Evolutionary conservation across 306 rosid species (phyloP), one percentile per base, ranked within the genome.

Genomic region (Albizia julibrissin): DNA sequence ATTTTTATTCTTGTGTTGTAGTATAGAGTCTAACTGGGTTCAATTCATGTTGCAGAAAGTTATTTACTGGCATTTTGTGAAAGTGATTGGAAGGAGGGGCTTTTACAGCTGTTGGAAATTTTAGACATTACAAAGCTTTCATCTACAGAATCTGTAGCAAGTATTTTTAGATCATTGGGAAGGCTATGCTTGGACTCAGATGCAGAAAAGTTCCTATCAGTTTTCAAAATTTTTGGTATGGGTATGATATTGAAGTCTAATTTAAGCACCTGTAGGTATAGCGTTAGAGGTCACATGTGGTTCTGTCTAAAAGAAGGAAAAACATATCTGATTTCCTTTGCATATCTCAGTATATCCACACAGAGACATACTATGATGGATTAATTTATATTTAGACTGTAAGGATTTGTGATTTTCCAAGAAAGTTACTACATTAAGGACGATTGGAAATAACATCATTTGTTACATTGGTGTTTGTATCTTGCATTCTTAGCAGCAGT

Each of bases 51-150:
- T 87, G 90, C 93, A 95, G 99, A 89, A 85, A 88, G 84, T 79
- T 95, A 91, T 86, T 81, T 95, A 80, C 75, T 87, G 87, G 99
- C 96, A 42, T 95, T 91, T 69, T 92, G 91, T 83, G 93, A 93
- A 89, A 79, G 91, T 75, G 92, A 86, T 82, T 81, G 85, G 86
- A 90, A 82, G 80, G 64, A 69, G 71, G 90, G 89, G 82, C 79
- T 95, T 77, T 74, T 85, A 86, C 91, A 88, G 84, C 85, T 91
- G 76, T 81, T 92, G 86, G 87, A 89, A 78, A 84, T 71, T 75
- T 61, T 90, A 40, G 94, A 95, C 86, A 79, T 93, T 52, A 84
- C 89, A 65, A 87, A 83, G 75, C 75, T 91, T 52, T 74, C 90
- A 74, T 84, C 96, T 22, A 33, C 73, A 80, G 75, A 79, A 66